phyloP scores from a whole-genome alignment of 306 rosid genomes.

The Ceratonia siliqua region DNA sequence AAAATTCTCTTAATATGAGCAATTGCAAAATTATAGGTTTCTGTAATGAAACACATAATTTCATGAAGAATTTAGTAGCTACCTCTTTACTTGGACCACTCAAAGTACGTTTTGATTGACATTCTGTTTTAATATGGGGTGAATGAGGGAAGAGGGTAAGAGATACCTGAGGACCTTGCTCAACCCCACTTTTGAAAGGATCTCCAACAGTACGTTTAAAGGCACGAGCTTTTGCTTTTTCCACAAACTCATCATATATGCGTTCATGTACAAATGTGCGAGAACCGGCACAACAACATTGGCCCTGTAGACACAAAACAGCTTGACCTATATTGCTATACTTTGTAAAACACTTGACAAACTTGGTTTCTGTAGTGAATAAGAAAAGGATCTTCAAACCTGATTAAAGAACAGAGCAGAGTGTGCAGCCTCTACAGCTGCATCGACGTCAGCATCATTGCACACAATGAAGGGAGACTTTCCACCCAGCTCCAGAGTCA shows the following conservation, averaged over 20 bases:
- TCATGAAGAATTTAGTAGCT: neutral
- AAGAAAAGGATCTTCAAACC: constrained; percentile 41
- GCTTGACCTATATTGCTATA: neutral
- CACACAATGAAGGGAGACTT: constrained; percentile 80
- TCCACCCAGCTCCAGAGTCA: constrained; percentile 81
- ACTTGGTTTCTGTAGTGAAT: neutral
- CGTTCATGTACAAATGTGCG: constrained; percentile 82
- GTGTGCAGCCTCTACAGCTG: constrained; percentile 76
- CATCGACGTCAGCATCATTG: constrained; percentile 76
- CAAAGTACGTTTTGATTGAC: neutral
- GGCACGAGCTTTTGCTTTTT: constrained; percentile 68
- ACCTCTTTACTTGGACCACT: neutral
- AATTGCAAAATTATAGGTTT: neutral
- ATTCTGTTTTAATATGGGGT: neutral
- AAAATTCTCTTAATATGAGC: neutral
- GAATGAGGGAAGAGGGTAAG: neutral
- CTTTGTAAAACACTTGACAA: neutral
- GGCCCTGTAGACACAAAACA: constrained; percentile 54
- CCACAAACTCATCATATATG: constrained; percentile 66
- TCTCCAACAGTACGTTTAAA: constrained; percentile 70
- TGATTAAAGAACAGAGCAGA: constrained; percentile 74
- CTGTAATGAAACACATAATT: neutral
- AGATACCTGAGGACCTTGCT: constrained; percentile 91
- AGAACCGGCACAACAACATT: constrained; percentile 86
- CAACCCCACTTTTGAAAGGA: constrained; percentile 69